These are phyloP conservation scores for Cadophora gregata DNA, from an alignment of 2,329 filamentous ascomycete genomes.

Conservation along the genomic window DNA sequence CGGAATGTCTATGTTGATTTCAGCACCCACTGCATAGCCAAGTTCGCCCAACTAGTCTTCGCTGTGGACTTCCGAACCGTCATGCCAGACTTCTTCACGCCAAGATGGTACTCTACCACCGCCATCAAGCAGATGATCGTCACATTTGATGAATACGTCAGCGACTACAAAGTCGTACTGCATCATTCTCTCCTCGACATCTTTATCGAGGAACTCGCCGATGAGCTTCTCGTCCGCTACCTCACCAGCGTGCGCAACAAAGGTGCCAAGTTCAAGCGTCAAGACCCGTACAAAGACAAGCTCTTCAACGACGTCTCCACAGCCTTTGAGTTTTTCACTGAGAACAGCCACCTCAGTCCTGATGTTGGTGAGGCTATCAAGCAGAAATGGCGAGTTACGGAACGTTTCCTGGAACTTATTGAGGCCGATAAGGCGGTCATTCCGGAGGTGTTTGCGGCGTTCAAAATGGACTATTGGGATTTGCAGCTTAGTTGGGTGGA, in stretches of 20 bases:
- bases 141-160: slow-evolving; percentile 93
- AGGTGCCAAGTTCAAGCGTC: slow-evolving; percentile 83
- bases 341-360: slow-evolving; percentile 62
- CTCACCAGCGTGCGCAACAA: slow-evolving; percentile 86
- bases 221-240: slow-evolving; percentile 88
- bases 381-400: slow-evolving; percentile 89
- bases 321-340: slow-evolving; percentile 87
- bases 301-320: slow-evolving; percentile 91
- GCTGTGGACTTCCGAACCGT: slow-evolving; percentile 85
- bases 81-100: slow-evolving; percentile 88
- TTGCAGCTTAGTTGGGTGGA: slow-evolving; percentile 96
- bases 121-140: slow-evolving; percentile 93
- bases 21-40: slow-evolving; percentile 87
- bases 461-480: slow-evolving; percentile 92
- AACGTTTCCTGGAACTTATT: slow-evolving; percentile 82
- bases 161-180: slow-evolving; percentile 83
- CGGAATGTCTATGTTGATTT: slow-evolving; percentile 95
- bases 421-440: slow-evolving; percentile 75
- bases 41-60: slow-evolving; percentile 89
- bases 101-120: slow-evolving; percentile 83
- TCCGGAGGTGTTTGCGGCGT: slow-evolving; percentile 78
- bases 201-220: slow-evolving; percentile 89
- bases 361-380: slow-evolving; percentile 79
- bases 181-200: slow-evolving; percentile 90
- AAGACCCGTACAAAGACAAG: slow-evolving; percentile 89